Base-by-base conservation (phyloP, 352 stramenopile genomes). In the Globisporangium nunn region DNA sequence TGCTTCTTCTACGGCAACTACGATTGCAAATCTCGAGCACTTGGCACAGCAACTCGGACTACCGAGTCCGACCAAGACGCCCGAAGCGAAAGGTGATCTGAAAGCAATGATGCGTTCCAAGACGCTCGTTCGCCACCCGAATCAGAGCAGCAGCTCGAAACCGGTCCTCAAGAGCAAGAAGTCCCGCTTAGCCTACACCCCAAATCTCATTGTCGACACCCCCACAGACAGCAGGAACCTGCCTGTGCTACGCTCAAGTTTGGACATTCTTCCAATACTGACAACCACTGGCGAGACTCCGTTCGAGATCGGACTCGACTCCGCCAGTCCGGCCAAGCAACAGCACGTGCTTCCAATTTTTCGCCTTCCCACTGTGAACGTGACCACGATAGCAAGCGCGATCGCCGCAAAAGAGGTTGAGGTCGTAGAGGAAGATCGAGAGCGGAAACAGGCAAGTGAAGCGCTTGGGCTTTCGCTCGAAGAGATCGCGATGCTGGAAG, bases 211-310 rank as follows among this genome's bases (percentile, higher is more conserved):
- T 30, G 43, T 30, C 43, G 23, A 31, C n/a, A 31, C n/a, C 12
- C 7, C 6, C n/a, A 31, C 44, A 2, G 37, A 43, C 11, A 43
- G 11, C 0, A 49, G 11, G 44, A 49, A 18, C 28, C 17, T 46
- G 30, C 63, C 46, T 6, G 31, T 62, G 30, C 35, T 54, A 33
- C 76, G 71, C n/a, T 67, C 67, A 15, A 67, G 53, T 41, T 17
- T 90, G 6, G 75, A 90, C 37, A 80, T 93, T 50, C 66, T 93
- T 0, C 81, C 80, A 6, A 71, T 93, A n/a, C 59, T 93, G 11
- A 91, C 80, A 23, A 87, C 56, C 31, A 70, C 64, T 14, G 82
- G 71, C 29, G 78, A 93, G 58, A 89, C 82, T 0, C 75, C 82
- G 5, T 90, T 91, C 46, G 82, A 93, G 55, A 61, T 88, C 12